phyloP scores from a whole-genome alignment of 805 yeast genomes.

The Lachancea thermotolerans region DNA sequence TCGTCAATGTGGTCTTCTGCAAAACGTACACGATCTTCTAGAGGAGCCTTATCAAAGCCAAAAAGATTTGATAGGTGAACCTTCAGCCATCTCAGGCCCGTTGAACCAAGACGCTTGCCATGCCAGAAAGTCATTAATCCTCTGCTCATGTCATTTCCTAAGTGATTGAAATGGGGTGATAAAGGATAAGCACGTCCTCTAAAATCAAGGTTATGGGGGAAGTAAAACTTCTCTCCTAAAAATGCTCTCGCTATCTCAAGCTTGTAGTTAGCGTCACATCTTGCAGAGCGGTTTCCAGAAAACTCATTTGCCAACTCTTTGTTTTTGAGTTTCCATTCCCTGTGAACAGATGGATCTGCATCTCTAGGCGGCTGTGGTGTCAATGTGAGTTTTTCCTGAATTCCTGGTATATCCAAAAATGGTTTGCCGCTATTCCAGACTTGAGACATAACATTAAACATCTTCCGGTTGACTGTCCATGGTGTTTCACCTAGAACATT shows the following conservation, averaged over 20 bases:
- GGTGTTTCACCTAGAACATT: slow-evolving; percentile 82
- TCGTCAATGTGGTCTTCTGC: slow-evolving; percentile 51
- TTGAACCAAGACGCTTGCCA: slow-evolving; percentile 58
- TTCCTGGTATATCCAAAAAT: slow-evolving; percentile 68
- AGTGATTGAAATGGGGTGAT: slow-evolving; percentile 73
- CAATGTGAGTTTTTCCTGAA: slow-evolving; percentile 38
- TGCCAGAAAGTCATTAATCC: slow-evolving; percentile 70
- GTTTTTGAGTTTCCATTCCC: slow-evolving; percentile 60
- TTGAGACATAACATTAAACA: slow-evolving; percentile 61
- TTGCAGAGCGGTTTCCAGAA: slow-evolving; percentile 67
- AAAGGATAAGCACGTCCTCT: slow-evolving; percentile 82
- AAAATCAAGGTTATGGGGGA: slow-evolving; percentile 77
- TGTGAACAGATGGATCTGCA: slow-evolving; percentile 65
- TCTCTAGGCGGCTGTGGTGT: slow-evolving; percentile 55
- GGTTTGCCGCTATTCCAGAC: slow-evolving; percentile 84
- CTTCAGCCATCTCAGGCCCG: slow-evolving; percentile 67
- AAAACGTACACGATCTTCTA: slow-evolving; percentile 54
- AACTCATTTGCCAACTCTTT: slow-evolving; percentile 53
- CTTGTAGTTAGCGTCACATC: slow-evolving; percentile 92
- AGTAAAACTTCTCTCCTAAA: slow-evolving; percentile 67
- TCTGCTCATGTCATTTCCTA: slow-evolving; percentile 74
- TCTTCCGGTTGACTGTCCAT: slow-evolving; percentile 80
- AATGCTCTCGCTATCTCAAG: slow-evolving; percentile 93
- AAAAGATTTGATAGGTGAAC: slow-evolving; percentile 66
- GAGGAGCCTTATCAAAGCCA: slow-evolving; percentile 69